Evolutionary conservation across 768 basidiomycete genomes (phyloP), one percentile per base, ranked within the genome.

Genomic region (Kwoniella dejecticola): DNA sequence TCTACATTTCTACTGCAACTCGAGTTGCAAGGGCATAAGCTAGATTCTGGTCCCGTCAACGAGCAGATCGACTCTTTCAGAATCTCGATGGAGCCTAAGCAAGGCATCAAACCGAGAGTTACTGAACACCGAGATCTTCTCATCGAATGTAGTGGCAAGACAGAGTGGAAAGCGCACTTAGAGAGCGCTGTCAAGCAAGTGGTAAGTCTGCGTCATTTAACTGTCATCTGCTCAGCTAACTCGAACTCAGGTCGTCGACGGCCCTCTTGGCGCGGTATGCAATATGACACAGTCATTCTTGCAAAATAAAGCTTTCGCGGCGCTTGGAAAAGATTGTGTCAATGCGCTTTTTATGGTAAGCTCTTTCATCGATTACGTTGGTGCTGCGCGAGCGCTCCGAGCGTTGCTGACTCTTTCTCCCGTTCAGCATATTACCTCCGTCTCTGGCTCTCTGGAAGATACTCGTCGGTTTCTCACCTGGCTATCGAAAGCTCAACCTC

Each of bases 401-500:
- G n/a, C 12, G 27, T 31, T 3, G 26, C 38, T 30, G 21, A 27
- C 21, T 15, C 17, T 26, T 47, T 29, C 38, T 13, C 11, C 10
- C 5, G 4, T n/a, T 13, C 59, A 68, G 66, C 62, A 57, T 19
- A 36, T 68, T 50, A 26, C 55, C 31, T 17, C 63, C 38, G 38
- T 48, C 21, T 46, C 33, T 31, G 24, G 12, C 30, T 33, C 60
- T 17, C 21, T 45, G 26, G 17, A 1, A 4, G 29, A 42, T n/a
- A 47, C 47, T 23, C 57, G 60, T 29, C 50, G 42, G 0, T 72
- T 73, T 45, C 49, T 73, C 13, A 36, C 42, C 2, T 66, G 52
- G 38, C 63, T 73, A 11, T 19, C 56, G 23, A 65, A 26, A 59
- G 23, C 61, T 12, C 62, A 68, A 46, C 69, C 73, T 5, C 68